Conservation (phyloP, 345 rosid species). For the Bruguiera sexangula region DNA sequence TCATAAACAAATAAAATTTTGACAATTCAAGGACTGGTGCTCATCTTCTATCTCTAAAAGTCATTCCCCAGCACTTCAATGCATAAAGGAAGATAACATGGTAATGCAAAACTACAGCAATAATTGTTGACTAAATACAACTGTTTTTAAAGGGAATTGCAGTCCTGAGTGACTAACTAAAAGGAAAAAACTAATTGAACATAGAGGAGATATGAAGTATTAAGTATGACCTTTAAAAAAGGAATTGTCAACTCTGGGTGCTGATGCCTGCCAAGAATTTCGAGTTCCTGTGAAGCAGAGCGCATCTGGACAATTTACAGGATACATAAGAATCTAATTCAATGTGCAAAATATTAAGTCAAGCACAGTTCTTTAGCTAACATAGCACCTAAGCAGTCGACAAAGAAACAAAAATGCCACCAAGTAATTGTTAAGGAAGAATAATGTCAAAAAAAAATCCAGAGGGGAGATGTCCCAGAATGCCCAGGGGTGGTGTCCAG, state of each 20-base stretch:
- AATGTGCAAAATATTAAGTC: background rate
- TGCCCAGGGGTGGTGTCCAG: too few relatives aligned
- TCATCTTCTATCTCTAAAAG: too few relatives aligned
- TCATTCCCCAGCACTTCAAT: too few relatives aligned
- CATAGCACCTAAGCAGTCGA: background rate
- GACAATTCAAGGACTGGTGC: too few relatives aligned
- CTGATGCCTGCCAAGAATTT: slow-evolving; percentile 86
- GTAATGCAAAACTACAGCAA: too few relatives aligned
- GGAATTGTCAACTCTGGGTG: slow-evolving; percentile 84
- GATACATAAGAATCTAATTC: slow-evolving; percentile 10
- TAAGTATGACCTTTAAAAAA: slow-evolving; percentile 70
- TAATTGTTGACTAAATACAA: too few relatives aligned
- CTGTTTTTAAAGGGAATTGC: background rate
- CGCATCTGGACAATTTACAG: slow-evolving; percentile 57
- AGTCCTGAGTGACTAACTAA: background rate
- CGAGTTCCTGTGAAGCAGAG: slow-evolving; percentile 72
- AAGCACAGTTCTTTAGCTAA: background rate
- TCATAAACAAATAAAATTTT: too few relatives aligned
- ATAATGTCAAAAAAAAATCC: background rate
- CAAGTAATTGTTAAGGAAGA: background rate
- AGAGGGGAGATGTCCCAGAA: background rate
- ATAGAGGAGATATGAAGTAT: background rate
- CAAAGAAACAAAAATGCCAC: background rate
- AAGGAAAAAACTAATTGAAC: background rate
- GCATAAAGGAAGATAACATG: too few relatives aligned